A percentile compares a stretch with the other conserved stretches of the same genome.
Conservation (phyloP, 139 green algal genomes). For the Trebouxia sp. region DNA sequence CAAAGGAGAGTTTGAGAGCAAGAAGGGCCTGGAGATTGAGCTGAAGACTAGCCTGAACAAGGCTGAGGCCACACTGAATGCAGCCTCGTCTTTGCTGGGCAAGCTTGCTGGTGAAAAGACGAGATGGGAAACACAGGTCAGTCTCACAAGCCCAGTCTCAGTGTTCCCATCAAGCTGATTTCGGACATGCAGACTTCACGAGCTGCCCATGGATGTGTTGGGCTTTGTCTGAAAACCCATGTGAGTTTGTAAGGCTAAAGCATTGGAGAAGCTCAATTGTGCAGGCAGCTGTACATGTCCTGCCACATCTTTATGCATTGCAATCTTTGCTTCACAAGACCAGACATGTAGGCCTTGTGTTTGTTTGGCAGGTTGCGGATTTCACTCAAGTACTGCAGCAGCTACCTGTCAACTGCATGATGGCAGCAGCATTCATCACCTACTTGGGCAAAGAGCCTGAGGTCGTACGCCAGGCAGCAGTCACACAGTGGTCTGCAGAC, state of each 20-base stretch:
- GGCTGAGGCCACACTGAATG: constrained; percentile 66
- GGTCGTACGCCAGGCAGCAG: constrained; percentile 39
- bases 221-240: no score
- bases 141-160: no score
- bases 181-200: no score
- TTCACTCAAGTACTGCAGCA: constrained; percentile 38
- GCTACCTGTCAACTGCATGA: constrained; percentile 54
- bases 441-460: constrained; percentile 66
- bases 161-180: no score
- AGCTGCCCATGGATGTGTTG: no score
- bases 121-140: constrained; percentile 58
- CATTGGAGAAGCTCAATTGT: no score
- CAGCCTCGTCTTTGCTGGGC: constrained; percentile 67
- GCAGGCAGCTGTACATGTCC: no score
- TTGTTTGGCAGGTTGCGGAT: neutral
- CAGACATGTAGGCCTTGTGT: no score
- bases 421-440: constrained; percentile 66
- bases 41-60: constrained; percentile 65
- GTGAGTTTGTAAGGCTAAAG: no score
- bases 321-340: no score
- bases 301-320: no score
- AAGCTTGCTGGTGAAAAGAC: constrained; percentile 76
- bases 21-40: constrained; percentile 69
- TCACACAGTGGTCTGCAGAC: constrained; percentile 36
- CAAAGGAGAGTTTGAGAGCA: constrained; percentile 72